Conservation (phyloP, 2,329 filamentous ascomycete genomes). For the Curvularia hawaiiensis region DNA sequence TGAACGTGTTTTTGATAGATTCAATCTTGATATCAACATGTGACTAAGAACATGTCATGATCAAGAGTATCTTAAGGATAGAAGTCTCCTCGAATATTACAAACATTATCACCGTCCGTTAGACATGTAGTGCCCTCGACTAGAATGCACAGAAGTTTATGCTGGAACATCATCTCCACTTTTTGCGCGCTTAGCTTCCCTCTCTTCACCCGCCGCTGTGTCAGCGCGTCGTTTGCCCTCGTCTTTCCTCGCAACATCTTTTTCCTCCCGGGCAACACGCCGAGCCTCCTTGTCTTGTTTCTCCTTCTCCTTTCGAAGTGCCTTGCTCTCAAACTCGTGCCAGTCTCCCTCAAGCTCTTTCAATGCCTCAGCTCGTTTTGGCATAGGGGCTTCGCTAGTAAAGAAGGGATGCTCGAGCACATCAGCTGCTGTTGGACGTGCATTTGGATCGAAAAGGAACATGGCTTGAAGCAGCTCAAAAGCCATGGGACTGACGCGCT, state of each 20-base stretch:
- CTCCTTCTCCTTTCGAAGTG: constrained; percentile 87
- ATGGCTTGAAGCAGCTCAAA: constrained; percentile 83
- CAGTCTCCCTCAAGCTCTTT: constrained; percentile 87
- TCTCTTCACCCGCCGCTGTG: constrained; percentile 33
- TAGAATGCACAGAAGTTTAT: constrained; percentile 4
- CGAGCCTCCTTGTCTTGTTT: constrained; percentile 64
- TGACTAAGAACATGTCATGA: neutral
- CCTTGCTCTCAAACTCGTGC: constrained; percentile 99
- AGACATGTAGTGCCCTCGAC: neutral
- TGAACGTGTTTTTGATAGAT: neutral
- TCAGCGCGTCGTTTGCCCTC: constrained; percentile 44
- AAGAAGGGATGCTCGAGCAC: constrained; percentile 91
- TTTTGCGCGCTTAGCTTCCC: constrained; percentile 42
- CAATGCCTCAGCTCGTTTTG: constrained; percentile 82
- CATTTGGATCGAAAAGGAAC: constrained; percentile 86
- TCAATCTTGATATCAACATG: neutral
- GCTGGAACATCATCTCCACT: constrained; percentile 28
- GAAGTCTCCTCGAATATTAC: neutral
- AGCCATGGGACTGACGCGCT: constrained; percentile 76
- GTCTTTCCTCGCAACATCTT: constrained; percentile 32
- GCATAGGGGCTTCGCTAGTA: constrained; percentile 74
- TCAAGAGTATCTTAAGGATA: neutral
- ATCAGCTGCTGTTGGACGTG: constrained; percentile 81
- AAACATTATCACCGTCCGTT: constrained; percentile 2
- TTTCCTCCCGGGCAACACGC: constrained; percentile 38